Base-by-base conservation (phyloP, 345 rosid genomes). In the Crucihimalaya himalaica region DNA sequence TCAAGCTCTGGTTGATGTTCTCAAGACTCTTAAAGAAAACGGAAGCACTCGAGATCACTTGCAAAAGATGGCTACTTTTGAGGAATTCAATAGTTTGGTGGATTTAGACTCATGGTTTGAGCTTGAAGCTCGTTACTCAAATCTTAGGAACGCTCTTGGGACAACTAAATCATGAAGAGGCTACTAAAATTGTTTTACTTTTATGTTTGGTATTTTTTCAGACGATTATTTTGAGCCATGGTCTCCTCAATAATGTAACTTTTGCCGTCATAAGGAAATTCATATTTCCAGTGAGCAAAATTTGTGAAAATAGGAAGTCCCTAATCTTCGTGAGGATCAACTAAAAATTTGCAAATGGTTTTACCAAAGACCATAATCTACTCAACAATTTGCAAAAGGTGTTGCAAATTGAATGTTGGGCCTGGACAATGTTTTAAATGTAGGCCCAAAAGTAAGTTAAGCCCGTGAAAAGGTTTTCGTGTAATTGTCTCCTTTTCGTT, bases 31-130 rank as follows among this genome's bases (percentile, higher is more conserved):
- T 39, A 83, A 83, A 71, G 78, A 79, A 29, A 75, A 78, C 0
- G 82, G 88, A 71, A 81, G 68, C 11, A 83, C 84, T 6, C 39
- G 81, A 76, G 80, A 78, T 23, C 72, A 78, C 28, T 75, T 81
- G 43, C 15, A 78, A n/a, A 81, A 81, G 68, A 77, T 84, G 84
- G 78, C 80, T 66, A 70, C 84, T 20, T 84, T 86, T 27, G 72
- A 81, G 53, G 84, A 83, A 55, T 86, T 84, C 35, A 80, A 84
- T 43, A 65, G 74, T 62, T 43, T 86, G 69, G 81, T 86, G 32
- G 67, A 75, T 15, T 67, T 81, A 64, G 88, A 82, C 46, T 61
- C 80, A 28, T 85, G 83, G 87, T 80, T 75, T 37, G 80, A 81
- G 57, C 81, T 83, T 2, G 78, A 83, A 64, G 78, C 78, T 29